A percentile compares a stretch with the other conserved stretches of the same genome.
phyloP scores from a whole-genome alignment of 495 filamentous ascomycete genomes.

The Lophiostoma macrostomum region DNA sequence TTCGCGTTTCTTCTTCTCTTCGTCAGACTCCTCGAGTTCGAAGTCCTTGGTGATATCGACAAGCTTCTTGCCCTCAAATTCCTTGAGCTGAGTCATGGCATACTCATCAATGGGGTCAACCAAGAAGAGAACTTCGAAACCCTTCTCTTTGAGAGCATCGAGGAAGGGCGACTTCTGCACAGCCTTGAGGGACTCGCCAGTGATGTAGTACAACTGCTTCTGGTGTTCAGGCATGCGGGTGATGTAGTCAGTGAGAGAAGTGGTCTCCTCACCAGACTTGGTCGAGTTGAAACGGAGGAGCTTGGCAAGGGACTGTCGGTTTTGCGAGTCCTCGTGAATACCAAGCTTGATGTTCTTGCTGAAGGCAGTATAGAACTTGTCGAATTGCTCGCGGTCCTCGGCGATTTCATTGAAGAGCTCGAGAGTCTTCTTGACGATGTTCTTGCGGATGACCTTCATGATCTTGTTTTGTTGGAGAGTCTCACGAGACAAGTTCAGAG shows the following conservation, averaged over 20 bases:
- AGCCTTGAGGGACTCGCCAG: conserved; percentile 97
- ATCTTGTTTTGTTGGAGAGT: conserved; percentile 99
- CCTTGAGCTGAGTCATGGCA: conserved; percentile 99
- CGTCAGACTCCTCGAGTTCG: conserved; percentile 98
- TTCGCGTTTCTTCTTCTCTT: conserved; percentile 98
- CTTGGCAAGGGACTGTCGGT: conserved; percentile 90
- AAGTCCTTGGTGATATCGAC: conserved; percentile 99
- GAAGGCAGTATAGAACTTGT: conserved; percentile 99
- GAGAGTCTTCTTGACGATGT: conserved; percentile 99
- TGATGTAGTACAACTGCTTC: conserved; percentile 99
- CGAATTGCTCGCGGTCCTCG: conserved; percentile 99
- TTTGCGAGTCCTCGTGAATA: conserved; percentile 99
- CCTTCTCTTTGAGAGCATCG: conserved; percentile 98
- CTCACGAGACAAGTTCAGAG: conserved; percentile 98
- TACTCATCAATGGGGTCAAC: conserved; percentile 99
- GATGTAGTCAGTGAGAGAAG: conserved; percentile 93
- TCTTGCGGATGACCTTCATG: conserved; percentile 99
- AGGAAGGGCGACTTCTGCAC: conserved; percentile 98
- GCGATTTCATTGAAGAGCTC: conserved; percentile 98
- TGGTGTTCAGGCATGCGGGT: conserved; percentile 99
- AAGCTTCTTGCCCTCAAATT: conserved; percentile 99
- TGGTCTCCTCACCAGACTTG: conserved; percentile 94
- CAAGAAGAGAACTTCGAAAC: conserved; percentile 98
- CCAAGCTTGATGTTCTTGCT: conserved; percentile 99
- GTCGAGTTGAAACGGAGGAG: conserved; percentile 98